Evolutionary conservation across 345 rosid genomes (phyloP), one percentile per base, ranked within the genome.

Genomic region (Eucalyptus cladocalyx): DNA sequence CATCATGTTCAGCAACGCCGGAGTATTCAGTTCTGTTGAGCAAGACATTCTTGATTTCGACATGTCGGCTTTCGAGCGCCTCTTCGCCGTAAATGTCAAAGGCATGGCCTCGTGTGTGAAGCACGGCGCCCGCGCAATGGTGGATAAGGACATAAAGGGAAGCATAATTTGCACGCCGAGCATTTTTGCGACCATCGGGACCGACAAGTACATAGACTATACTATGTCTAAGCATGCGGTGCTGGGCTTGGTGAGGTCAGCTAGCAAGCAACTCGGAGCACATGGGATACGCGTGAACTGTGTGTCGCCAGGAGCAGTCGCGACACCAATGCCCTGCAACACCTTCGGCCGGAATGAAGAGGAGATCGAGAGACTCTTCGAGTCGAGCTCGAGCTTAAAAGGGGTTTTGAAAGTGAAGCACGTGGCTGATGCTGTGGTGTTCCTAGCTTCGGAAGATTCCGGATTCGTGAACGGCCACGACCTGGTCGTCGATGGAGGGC

Each of bases 1-100:
- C 86, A 42, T 93, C 65, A 91, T 94, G 92, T 93, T 94, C 56
- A 89, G 91, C 93, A 94, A 93, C 37, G 95, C 93, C 1, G 94
- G 95, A 23, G 4, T 47, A 1, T 21, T 54, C 7, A 9, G 37
- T 14, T 28, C 32, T 30, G 54, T 87, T 9, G 67, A 87, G 5
- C 95, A 94, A 62, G 90, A 88, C 14, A 24, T 90, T 28, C 90
- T 91, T 76, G 76, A 62, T 16, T 88, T 88, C 45, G 87, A 88
- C 40, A 47, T 83, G 17, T 69, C 8, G 21, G 56, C 45, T 48
- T 88, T 5, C 32, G 90, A 83, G 58, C 42, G 85, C 9, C 24
- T 93, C 1, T 89, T 94, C 24, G 88, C 89, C 1, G 47, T 94
- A 48, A 93, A 93, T 9, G 85, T 89, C 45, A 30, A 40, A 13